phyloP scores from a whole-genome alignment of 1,139 yeast genomes.

The Yamadazyma atlantica region DNA sequence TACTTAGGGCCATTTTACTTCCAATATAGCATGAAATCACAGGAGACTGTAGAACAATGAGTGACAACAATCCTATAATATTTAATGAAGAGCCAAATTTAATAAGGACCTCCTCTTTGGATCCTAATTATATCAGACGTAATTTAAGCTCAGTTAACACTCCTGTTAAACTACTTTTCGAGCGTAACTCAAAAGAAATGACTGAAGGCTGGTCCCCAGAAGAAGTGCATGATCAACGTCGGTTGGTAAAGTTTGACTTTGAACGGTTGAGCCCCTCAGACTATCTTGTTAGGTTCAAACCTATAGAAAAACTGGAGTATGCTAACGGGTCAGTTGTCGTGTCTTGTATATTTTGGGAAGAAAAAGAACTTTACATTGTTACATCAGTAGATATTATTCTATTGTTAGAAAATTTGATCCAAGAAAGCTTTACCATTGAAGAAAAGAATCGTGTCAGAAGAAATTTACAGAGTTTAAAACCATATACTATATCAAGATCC shows the following conservation, averaged over 20 bases:
- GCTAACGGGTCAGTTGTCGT: slow-evolving; percentile 35
- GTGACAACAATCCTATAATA: slow-evolving; percentile 3
- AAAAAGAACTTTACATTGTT: slow-evolving; percentile 49
- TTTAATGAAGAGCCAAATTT: slow-evolving; percentile 12
- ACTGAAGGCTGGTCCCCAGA: slow-evolving; percentile 33
- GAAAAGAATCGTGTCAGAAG: slow-evolving; percentile 73
- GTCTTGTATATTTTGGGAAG: slow-evolving; percentile 65
- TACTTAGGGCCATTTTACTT: too few species aligned
- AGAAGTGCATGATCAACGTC: slow-evolving; percentile 29
- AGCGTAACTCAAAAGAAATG: slow-evolving; percentile 22
- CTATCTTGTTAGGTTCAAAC: slow-evolving; percentile 24
- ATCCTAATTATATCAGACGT: slow-evolving; percentile 18
- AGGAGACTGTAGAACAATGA: slow-evolving; percentile 4
- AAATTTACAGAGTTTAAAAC: slow-evolving; percentile 64
- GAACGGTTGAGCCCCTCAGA: slow-evolving; percentile 22
- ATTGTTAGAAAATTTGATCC: slow-evolving; percentile 57
- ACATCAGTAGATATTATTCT: slow-evolving; percentile 68
- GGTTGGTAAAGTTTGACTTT: slow-evolving; percentile 38
- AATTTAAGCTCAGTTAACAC: slow-evolving; percentile 18
- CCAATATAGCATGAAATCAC: background rate
- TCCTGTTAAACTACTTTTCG: slow-evolving; percentile 19
- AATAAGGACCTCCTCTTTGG: slow-evolving; percentile 21
- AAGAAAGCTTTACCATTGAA: slow-evolving; percentile 58
- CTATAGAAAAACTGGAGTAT: slow-evolving; percentile 24
- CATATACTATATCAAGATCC: slow-evolving; percentile 57